Base-by-base conservation (phyloP, 768 basidiomycete species). In the Mycena indigotica region DNA sequence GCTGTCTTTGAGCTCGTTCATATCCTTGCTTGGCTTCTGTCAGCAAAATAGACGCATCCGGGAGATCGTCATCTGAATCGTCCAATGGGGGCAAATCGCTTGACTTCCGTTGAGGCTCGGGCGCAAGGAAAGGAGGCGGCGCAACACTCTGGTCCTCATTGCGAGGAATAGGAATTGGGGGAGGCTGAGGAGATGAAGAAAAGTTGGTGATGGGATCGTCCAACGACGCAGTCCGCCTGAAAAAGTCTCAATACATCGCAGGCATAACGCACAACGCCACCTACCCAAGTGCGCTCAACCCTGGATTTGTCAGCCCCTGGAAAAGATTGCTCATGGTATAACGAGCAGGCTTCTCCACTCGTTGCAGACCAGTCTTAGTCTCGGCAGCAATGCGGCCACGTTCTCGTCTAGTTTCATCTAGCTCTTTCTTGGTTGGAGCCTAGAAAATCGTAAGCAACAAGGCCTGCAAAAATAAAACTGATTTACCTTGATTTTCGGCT, bases 351-450 rank as follows among this genome's bases (percentile, higher is more conserved):
- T 23, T 57, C 41, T 26, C 46, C 6, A 49, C 55, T 40, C 5
- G 55, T 35, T 60, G 58, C 28, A 63, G 24, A 17, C 35, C 57
- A 21, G 50, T 55, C 29, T 30, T 51, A 21, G 57, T 58, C 4
- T 6, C 51, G 21, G 28, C 58, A 2, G 62, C 62, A 41, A 63
- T 52, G 23, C 62, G 62, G 3, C 58, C 58, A 17, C 62, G 62
- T 19, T 63, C 62, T 12, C 55, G 55, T 12, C 51, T 17, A 12
- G 62, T 63, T 41, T 63, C 62, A n/a, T 44, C 50, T 29, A 30
- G 35, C 28, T 63, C 62, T 17, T 63, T 63, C 58, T 63, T 59
- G 41, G 62, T 63, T 10, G 62, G 62, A 16, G 62, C 58, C 62
- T 63, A 50, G 26, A 51, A 48, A 21, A 25, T 44, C 3, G 41